Evolutionary conservation across 345 rosid genomes (phyloP), one percentile per base, ranked within the genome.

Genomic region (Passiflora organensis): DNA sequence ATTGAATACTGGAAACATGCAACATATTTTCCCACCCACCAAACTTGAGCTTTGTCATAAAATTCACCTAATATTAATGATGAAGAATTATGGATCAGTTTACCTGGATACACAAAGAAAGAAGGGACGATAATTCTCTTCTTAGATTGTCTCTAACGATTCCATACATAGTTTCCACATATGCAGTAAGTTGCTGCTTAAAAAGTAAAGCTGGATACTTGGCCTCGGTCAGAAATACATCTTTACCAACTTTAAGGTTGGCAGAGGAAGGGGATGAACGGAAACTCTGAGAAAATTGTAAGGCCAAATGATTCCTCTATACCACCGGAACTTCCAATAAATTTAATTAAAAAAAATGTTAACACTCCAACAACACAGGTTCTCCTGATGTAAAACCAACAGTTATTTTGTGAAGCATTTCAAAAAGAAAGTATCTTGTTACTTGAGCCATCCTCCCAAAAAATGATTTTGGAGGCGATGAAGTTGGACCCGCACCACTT

Each of bases 181-280:
- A 87, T 6, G 99, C 99, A 20, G 99, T 88, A 59, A 94, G 84
- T 74, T 94, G 99, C 74, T 89, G 96, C 66, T 89, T 87, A 69
- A 94, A 94, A 56, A 94, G 88, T 62, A 82, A 73, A 43, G 99
- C 99, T 32, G 99, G 97, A 70, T 89, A 89, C 68, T 82, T 94
- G 0, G 97, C 97, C 73, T 94, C 99, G 32, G 87, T 94, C 66
- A 80, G 84, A 43, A 86, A 86, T 59, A 85, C 6, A 17, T 64
- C 68, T 56, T 64, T 51, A 79, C 95, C 87, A 46, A 86, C 84
- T 43, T 14, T 57, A 61, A 89, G 81, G 69, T 76, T 83, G 39
- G 84, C 66, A 12, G 95, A 79, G 55, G 96, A 83, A 32, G 99
- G 82, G 32, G 97, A 91, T 10, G 97, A 82, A 18, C 95, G 97